These are phyloP conservation scores for Cyberlindnera nakhonratchasimensis DNA, from an alignment of 805 yeast genomes.

Conservation along the genomic window DNA sequence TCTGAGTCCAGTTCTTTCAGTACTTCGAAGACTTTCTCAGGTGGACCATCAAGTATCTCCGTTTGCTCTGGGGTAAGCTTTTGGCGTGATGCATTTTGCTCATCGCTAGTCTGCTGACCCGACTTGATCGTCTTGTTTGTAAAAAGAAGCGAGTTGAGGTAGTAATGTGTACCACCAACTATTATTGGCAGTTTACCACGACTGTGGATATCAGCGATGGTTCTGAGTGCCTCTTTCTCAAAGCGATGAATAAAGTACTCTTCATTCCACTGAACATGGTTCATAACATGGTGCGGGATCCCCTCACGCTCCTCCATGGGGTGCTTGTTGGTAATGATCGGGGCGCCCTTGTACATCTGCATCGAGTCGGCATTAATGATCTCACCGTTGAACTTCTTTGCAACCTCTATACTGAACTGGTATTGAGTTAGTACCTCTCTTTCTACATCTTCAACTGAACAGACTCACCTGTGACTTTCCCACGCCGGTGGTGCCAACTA, in stretches of 20 bases:
- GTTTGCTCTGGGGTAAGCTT: constrained; percentile 32
- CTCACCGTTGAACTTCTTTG: constrained; percentile 76
- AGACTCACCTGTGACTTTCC: constrained; percentile 87
- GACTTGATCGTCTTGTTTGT: constrained; percentile 59
- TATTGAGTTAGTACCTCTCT: background rate
- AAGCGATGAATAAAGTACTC: constrained; percentile 82
- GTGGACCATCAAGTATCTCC: constrained; percentile 52
- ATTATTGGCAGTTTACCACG: constrained; percentile 78
- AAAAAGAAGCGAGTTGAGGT: constrained; percentile 74
- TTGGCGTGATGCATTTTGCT: background rate
- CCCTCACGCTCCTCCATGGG: constrained; percentile 76
- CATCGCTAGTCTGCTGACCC: constrained; percentile 5
- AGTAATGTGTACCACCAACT: constrained; percentile 96
- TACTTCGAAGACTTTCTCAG: constrained; percentile 44
- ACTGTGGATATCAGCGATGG: constrained; percentile 60
- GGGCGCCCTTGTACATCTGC: constrained; percentile 81
- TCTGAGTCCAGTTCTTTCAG: constrained; percentile 61
- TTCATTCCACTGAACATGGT: constrained; percentile 76
- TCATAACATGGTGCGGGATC: constrained; percentile 80
- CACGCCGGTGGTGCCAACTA: constrained; percentile 94
- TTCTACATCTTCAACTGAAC: no score
- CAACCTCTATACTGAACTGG: constrained; percentile 73
- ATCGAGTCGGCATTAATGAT: constrained; percentile 94
- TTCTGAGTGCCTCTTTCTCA: constrained; percentile 59
- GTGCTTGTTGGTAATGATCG: constrained; percentile 87